Evolutionary conservation across 768 basidiomycete genomes (phyloP).

Genomic region (Pisolithus sp.): DNA sequence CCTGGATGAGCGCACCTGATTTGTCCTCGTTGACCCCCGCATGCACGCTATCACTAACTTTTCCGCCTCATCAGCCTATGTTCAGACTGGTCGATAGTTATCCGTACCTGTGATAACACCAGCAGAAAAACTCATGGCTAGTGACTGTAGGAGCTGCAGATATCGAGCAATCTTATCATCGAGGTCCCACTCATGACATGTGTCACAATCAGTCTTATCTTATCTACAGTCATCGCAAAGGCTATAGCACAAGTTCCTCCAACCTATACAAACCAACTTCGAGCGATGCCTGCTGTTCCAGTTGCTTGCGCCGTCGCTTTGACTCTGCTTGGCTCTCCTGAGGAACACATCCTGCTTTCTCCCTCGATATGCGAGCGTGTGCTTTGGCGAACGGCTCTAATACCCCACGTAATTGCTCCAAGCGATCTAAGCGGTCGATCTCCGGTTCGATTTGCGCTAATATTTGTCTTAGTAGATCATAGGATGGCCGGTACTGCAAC

Average conservation of each 20-base stretch:
- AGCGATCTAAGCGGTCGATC: constrained; percentile 40
- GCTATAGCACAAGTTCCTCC: constrained; percentile 59
- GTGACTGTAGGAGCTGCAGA: neutral
- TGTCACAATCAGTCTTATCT: neutral
- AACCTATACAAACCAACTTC: constrained; percentile 63
- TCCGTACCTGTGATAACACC: constrained; percentile 24
- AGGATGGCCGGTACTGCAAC: constrained; percentile 56
- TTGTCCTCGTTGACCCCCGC: constrained; percentile 43
- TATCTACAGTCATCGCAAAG: neutral
- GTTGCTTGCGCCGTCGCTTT: constrained; percentile 47
- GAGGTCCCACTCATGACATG: constrained; percentile 7
- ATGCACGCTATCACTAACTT: constrained; percentile 68
- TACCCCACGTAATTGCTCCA: constrained; percentile 53
- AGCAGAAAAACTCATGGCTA: constrained; percentile 19
- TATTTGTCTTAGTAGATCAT: constrained; percentile 44
- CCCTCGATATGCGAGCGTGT: constrained; percentile 43
- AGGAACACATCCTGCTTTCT: constrained; percentile 28
- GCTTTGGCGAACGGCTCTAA: constrained; percentile 57
- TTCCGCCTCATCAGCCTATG: neutral
- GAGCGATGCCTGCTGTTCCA: constrained; percentile 45
- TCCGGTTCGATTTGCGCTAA: constrained; percentile 50
- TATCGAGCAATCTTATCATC: constrained; percentile 19
- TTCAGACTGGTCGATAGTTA: neutral
- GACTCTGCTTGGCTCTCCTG: constrained; percentile 37
- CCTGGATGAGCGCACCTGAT: constrained; percentile 59